phyloP scores from a whole-genome alignment of 2,329 filamentous ascomycete species.

The Berkeleyomyces basicola region DNA sequence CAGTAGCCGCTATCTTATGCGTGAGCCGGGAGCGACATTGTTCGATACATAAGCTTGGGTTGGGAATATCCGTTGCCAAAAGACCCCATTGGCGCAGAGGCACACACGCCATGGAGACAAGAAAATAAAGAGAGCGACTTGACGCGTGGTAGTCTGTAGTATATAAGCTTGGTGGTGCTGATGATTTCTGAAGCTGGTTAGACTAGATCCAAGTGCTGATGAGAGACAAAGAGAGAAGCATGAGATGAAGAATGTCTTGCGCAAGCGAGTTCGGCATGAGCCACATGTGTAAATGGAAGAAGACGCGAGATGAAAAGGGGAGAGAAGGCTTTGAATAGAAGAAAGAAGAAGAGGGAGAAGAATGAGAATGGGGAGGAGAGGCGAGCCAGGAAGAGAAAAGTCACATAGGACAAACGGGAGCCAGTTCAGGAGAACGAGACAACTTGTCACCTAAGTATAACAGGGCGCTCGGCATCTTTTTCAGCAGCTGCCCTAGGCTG shows the following conservation, averaged over 20 bases:
- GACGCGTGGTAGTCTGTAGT: neutral
- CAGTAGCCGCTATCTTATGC: slow-evolving; percentile 4
- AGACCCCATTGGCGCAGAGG: neutral
- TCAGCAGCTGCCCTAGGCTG: no score
- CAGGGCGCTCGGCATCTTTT: no score
- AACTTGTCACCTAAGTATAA: neutral
- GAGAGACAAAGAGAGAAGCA: neutral
- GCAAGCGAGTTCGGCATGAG: neutral
- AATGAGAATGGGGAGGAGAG: neutral
- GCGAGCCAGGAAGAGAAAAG: neutral
- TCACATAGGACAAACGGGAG: neutral
- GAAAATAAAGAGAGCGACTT: neutral
- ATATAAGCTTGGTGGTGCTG: neutral
- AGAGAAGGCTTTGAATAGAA: neutral
- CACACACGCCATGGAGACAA: neutral
- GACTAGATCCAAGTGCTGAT: neutral
- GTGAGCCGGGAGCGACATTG: slow-evolving; percentile 11
- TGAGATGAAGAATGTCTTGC: neutral
- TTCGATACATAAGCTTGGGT: slow-evolving; percentile 9
- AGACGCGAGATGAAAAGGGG: neutral
- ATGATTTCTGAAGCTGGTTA: neutral
- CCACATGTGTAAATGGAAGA: neutral
- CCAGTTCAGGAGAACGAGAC: neutral
- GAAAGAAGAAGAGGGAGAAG: slow-evolving; percentile 1
- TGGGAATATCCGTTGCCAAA: slow-evolving; percentile 12